phyloP scores from a whole-genome alignment of 768 basidiomycete species.

The Crucibulum laeve region DNA sequence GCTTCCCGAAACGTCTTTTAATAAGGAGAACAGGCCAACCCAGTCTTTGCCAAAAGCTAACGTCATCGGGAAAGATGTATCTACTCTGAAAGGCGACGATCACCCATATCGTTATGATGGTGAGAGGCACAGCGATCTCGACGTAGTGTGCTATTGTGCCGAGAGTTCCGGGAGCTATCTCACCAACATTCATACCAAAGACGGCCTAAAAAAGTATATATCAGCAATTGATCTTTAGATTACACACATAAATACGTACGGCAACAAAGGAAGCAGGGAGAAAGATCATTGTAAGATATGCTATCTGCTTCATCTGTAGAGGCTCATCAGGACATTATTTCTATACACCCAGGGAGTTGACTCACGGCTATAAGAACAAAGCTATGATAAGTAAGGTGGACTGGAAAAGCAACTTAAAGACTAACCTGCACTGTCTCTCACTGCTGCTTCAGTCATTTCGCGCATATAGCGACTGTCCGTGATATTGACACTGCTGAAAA shows the following conservation, averaged over 20 bases:
- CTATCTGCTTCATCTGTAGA: conserved; percentile 49
- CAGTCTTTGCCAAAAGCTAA: conserved; percentile 18
- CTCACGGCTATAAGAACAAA: not conserved
- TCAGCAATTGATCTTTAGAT: not conserved
- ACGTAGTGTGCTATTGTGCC: conserved; percentile 40
- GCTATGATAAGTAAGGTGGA: conserved; percentile 11
- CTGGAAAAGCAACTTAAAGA: conserved; percentile 2
- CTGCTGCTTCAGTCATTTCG: conserved; percentile 46
- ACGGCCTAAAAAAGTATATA: conserved; percentile 29
- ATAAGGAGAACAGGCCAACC: conserved; percentile 23
- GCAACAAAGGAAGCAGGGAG: conserved; percentile 52
- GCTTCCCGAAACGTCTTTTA: not conserved
- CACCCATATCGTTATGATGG: conserved; percentile 43
- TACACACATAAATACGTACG: conserved; percentile 20
- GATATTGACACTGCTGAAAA: conserved; percentile 57
- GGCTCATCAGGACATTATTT: not conserved
- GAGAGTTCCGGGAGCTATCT: conserved; percentile 29
- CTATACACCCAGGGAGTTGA: not conserved
- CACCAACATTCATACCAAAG: conserved; percentile 57
- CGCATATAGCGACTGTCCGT: conserved; percentile 50
- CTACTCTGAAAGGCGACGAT: conserved; percentile 48
- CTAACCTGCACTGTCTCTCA: conserved; percentile 44
- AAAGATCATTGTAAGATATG: conserved; percentile 60
- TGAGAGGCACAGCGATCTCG: conserved; percentile 38
- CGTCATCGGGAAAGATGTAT: conserved; percentile 21